Percentiles rank a stretch among this genome's conserved stretches.
These are phyloP conservation scores for Meyerozyma sp. DNA, from an alignment of 1,139 yeast species.

Conservation along the genomic window DNA sequence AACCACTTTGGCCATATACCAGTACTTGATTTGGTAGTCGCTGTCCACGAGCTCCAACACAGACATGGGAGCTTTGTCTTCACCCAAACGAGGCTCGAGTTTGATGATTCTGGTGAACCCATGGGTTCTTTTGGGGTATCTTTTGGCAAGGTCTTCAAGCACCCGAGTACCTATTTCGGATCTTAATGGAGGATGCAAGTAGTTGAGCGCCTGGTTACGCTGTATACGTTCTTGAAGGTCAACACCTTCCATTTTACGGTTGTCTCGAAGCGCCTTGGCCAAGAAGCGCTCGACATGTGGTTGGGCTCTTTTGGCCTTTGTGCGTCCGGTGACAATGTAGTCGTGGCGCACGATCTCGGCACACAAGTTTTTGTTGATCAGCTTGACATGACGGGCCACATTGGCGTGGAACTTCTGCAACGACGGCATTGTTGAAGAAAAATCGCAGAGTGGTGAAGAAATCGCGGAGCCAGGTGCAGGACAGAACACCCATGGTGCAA, in stretches of 20 bases:
- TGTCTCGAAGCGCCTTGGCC: conserved; percentile 22
- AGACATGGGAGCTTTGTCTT: conserved; percentile 90
- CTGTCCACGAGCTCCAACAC: conserved; percentile 82
- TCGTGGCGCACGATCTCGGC: conserved; percentile 45
- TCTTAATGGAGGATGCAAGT: conserved; percentile 38
- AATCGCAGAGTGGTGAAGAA: not conserved
- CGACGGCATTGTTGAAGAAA: conserved; percentile 29
- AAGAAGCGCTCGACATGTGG: conserved; percentile 38
- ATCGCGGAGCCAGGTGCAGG: not conserved
- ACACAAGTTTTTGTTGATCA: conserved; percentile 43
- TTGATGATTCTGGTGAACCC: conserved; percentile 86
- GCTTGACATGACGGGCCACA: conserved; percentile 39
- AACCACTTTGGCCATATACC: conserved; percentile 73
- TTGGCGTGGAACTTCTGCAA: conserved; percentile 40
- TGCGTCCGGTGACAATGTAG: conserved; percentile 38
- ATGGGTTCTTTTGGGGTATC: conserved; percentile 61
- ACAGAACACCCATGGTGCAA: not conserved
- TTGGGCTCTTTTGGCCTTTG: conserved; percentile 46
- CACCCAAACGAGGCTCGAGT: conserved; percentile 76
- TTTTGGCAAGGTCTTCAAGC: conserved; percentile 54
- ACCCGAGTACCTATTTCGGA: conserved; percentile 49
- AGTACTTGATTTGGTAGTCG: conserved; percentile 66
- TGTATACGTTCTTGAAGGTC: conserved; percentile 16
- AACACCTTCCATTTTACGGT: conserved; percentile 11
- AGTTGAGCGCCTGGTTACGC: conserved; percentile 23